phyloP scores from a whole-genome alignment of 495 filamentous ascomycete species.

The Thermothielavioides terrestris region DNA sequence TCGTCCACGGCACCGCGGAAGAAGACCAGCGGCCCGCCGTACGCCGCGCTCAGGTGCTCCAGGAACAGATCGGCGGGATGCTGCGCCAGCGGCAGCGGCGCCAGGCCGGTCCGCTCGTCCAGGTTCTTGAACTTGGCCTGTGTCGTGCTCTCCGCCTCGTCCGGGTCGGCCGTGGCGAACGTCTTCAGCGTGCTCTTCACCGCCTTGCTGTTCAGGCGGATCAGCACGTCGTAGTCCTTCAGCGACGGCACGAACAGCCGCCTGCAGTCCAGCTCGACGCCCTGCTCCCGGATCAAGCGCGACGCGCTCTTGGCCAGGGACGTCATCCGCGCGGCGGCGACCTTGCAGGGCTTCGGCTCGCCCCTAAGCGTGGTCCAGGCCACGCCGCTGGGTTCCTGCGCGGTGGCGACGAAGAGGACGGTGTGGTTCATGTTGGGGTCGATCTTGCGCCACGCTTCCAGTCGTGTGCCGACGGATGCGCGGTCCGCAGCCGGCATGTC shows the following conservation, averaged over 20 bases:
- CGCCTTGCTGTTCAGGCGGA: slow-evolving; percentile 55
- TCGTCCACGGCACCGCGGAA: slow-evolving; percentile 57
- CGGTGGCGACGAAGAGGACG: slow-evolving; percentile 73
- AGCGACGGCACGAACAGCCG: slow-evolving; percentile 61
- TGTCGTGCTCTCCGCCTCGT: slow-evolving; percentile 8
- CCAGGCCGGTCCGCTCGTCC: slow-evolving; percentile 29
- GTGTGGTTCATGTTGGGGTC: slow-evolving; percentile 82
- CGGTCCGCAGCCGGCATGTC: slow-evolving; percentile 48
- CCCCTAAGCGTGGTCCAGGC: slow-evolving; percentile 63
- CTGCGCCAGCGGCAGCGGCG: slow-evolving; percentile 35
- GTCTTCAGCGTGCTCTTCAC: slow-evolving; percentile 21
- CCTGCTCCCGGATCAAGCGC: slow-evolving; percentile 49
- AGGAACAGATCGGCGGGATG: slow-evolving; percentile 47
- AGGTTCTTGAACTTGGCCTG: slow-evolving; percentile 64
- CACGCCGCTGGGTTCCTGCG: slow-evolving; percentile 64
- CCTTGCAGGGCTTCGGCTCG: slow-evolving; percentile 52
- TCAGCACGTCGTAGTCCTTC: slow-evolving; percentile 74
- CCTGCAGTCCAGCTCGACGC: slow-evolving; percentile 46
- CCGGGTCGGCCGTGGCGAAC: slow-evolving; percentile 19
- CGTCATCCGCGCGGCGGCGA: slow-evolving; percentile 78
- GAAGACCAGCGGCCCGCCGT: slow-evolving; percentile 57
- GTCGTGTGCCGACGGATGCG: slow-evolving; percentile 54
- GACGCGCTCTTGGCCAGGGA: slow-evolving; percentile 66
- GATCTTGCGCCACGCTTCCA: slow-evolving; percentile 72
- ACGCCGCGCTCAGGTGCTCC: slow-evolving; percentile 51